Base-by-base conservation (phyloP, 139 green algal species). In the Trebouxia sp. region DNA sequence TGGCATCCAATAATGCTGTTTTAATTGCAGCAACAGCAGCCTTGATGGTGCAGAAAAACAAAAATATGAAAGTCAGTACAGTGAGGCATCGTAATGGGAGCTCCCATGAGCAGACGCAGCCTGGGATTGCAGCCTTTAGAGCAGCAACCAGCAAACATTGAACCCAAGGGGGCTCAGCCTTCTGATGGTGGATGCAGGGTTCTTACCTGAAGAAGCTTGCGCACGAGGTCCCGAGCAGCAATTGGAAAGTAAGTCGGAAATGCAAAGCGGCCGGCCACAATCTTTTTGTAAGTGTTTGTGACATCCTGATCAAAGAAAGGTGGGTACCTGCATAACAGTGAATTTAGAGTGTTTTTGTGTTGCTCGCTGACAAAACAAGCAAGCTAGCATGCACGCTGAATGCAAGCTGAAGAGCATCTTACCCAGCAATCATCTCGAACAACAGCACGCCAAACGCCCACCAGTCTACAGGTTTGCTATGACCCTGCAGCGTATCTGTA, bases 361-460 rank as follows among this genome's bases (percentile, higher is more conserved):
- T n/a, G n/a, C n/a, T n/a, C n/a, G n/a, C n/a, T n/a, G n/a, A n/a
- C n/a, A n/a, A n/a, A n/a, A n/a, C n/a, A n/a, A n/a, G n/a, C n/a
- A n/a, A 65, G 26, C 15, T 37, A 28, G 4, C 2, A 24, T 17
- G 26, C 24, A 65, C 5, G 17, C 11, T 14, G 37, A 20, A 10
- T 6, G 30, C 26, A 15, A 28, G 37, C 15, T 5, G 1, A 20
- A 35, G n/a, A 35, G 32, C 11, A 7, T 6, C 62, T 17, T 43
- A 72, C 62, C 93, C 81, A 20, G 92, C 87, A 30, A 97, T 78
- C 82, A 97, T 90, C 85, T 97, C 93, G 62, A 93, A 98, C 1
- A 93, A 78, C 7, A 98, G 82, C n/a, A 97, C 90, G 45, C 93
- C 94, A 51, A 96, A 90, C 1, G 91, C 88, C 94, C 94, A 98